phyloP scores from a whole-genome alignment of 352 stramenopile genomes.

The Phytophthora crassamura region DNA sequence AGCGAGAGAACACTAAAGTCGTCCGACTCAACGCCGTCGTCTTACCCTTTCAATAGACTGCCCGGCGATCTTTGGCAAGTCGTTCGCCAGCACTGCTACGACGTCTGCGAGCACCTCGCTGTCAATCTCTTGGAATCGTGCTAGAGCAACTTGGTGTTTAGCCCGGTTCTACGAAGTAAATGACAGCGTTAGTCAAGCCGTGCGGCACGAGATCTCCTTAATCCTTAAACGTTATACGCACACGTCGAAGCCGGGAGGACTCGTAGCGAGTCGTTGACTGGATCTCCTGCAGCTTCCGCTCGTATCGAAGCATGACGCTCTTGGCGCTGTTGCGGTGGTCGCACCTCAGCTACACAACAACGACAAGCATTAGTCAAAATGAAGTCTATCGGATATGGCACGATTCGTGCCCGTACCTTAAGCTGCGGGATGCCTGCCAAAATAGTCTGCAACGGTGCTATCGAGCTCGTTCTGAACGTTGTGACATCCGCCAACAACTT shows the following conservation, averaged over 20 bases:
- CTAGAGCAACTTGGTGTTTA: constrained; percentile 63
- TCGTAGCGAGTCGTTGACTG: constrained; percentile 51
- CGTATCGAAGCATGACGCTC: constrained; percentile 60
- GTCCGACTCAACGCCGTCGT: neutral
- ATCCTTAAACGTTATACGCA: constrained; percentile 32
- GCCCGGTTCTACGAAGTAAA: constrained; percentile 58
- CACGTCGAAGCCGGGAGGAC: constrained; percentile 54
- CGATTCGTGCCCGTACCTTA: constrained; percentile 36
- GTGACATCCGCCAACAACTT: constrained; percentile 44
- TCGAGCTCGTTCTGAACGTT: constrained; percentile 59
- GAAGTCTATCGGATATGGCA: neutral
- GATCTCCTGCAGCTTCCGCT: constrained; percentile 67
- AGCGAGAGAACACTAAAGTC: neutral
- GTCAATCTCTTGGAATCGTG: constrained; percentile 74
- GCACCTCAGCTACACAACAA: constrained; percentile 49
- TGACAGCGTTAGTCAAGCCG: constrained; percentile 1
- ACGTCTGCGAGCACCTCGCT: constrained; percentile 55
- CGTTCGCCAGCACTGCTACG: constrained; percentile 42
- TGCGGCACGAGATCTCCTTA: neutral
- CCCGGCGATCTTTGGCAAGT: constrained; percentile 42
- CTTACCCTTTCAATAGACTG: constrained; percentile 52
- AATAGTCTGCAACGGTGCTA: constrained; percentile 67
- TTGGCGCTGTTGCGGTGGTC: constrained; percentile 72
- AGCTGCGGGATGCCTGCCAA: constrained; percentile 62
- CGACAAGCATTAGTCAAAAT: constrained; percentile 9